These are phyloP conservation scores for Neofusicoccum sp. DNA, from an alignment of 2,329 filamentous ascomycete genomes.

Conservation along the genomic window DNA sequence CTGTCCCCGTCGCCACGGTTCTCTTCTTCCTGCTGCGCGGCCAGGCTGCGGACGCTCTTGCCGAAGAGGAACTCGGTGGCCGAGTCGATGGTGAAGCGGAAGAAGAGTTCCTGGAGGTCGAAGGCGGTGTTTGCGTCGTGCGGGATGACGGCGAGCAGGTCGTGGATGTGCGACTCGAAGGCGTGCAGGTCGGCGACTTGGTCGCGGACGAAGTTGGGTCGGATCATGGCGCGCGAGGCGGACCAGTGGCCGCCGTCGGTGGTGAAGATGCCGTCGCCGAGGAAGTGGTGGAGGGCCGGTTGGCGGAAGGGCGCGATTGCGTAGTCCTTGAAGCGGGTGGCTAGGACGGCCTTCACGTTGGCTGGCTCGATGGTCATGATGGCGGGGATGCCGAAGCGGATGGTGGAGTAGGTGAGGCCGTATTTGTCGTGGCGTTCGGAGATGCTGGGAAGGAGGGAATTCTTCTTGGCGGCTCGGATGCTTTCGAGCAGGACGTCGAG, in stretches of 20 bases:
- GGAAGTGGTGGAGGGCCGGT: slow-evolving; percentile 37
- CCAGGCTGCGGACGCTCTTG: slow-evolving; percentile 37
- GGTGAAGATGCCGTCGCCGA: slow-evolving; percentile 49
- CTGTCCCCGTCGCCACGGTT: slow-evolving; percentile 20
- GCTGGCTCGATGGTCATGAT: slow-evolving; percentile 48
- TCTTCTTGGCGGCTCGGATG: slow-evolving; percentile 33
- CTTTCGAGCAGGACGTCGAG: slow-evolving; percentile 49
- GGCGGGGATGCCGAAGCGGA: slow-evolving; percentile 61
- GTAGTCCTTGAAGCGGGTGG: slow-evolving; percentile 48
- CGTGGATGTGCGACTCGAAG: slow-evolving; percentile 25
- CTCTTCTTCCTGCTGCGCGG: slow-evolving; percentile 25
- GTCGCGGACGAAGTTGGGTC: slow-evolving; percentile 28
- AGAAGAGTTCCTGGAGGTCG: slow-evolving; percentile 30
- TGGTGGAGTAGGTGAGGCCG: slow-evolving; percentile 26
- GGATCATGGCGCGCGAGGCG: slow-evolving; percentile 29
- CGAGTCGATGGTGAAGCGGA: slow-evolving; percentile 48
- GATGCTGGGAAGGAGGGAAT: slow-evolving; percentile 31
- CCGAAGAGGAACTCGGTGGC: slow-evolving; percentile 52
- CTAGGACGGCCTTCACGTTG: slow-evolving; percentile 49
- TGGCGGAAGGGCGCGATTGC: slow-evolving; percentile 37
- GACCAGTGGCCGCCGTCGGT: slow-evolving; percentile 41
- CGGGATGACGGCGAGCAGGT: slow-evolving; percentile 25
- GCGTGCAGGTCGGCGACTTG: slow-evolving; percentile 27
- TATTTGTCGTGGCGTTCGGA: background rate
- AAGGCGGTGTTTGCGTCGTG: slow-evolving; percentile 40